Percentiles rank a stretch among this genome's conserved stretches.
Conservation (phyloP, 441 rosid genomes). For the Erodium trifolium region DNA sequence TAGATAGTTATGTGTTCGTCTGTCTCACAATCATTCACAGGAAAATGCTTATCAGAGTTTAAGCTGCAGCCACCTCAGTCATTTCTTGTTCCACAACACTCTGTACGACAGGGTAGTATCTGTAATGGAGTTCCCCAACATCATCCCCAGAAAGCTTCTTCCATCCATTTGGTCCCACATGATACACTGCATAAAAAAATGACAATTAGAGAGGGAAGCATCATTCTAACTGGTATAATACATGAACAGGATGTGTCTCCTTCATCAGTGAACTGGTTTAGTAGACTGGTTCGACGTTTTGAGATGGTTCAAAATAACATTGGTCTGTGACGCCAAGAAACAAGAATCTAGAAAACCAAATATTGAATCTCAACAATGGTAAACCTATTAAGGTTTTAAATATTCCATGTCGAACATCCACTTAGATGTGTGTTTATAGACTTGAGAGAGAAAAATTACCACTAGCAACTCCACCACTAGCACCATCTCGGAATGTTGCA, state of each 20-base stretch:
- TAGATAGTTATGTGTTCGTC: neutral
- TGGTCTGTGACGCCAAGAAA: neutral
- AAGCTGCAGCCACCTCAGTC: constrained; percentile 52
- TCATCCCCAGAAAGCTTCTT: constrained; percentile 94
- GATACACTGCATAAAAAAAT: constrained; percentile 47
- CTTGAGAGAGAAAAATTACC: constrained; percentile 35
- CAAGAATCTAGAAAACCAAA: neutral
- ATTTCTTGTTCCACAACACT: constrained; percentile 73
- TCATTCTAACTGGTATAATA: neutral
- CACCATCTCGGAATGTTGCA: constrained; percentile 97
- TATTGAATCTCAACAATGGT: neutral
- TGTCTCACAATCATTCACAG: neutral
- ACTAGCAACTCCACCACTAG: constrained; percentile 99
- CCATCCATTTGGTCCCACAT: constrained; percentile 93
- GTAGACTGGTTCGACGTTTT: too few species aligned
- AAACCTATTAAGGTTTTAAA: neutral
- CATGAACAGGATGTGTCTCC: neutral
- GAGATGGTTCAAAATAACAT: neutral
- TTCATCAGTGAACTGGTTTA: too few species aligned
- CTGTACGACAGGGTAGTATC: constrained; percentile 60
- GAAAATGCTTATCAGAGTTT: constrained; percentile 14
- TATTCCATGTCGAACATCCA: neutral
- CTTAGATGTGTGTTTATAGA: neutral
- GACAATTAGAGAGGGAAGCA: neutral
- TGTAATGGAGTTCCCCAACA: constrained; percentile 88